Base-by-base conservation (phyloP, 495 filamentous ascomycete species). In the Cercophora samala region DNA sequence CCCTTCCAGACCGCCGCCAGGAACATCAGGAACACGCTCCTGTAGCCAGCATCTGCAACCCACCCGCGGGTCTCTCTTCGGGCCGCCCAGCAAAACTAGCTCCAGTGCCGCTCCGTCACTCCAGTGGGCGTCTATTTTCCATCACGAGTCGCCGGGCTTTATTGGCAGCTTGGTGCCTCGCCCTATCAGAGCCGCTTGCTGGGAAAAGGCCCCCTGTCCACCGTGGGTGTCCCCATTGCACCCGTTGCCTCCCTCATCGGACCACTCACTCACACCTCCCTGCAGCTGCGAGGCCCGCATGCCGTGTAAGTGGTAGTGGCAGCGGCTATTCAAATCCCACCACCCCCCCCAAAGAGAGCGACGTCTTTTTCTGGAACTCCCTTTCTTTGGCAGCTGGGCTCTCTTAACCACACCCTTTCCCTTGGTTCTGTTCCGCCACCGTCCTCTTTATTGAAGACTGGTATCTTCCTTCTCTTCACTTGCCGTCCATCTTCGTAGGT, bases 321-420 rank as follows among this genome's bases (percentile, higher is more conserved):
- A 80, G 80, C 82, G 82, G 77, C 78, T 79, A 79, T 81, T 83
- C 82, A 85, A 84, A 86, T 62, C 26, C 60, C 60, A 83, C 80
- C 80, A 74, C 69, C 73, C 70, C 70, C 37, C 76, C 71, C n/a
- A n/a, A 81, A 80, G 74, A 73, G 70, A 65, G 68, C 69, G 69
- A 72, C 73, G 74, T 70, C 72, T 65, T 67, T 66, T 67, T 66
- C 64, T 72, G 64, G 59, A 64, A 68, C 60, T 67, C 68, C 72
- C 74, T 70, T 78, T 64, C 75, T 77, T 65, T 72, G 78, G 77
- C 77, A 85, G 83, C 84, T 84, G 83, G 83, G 74, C 84, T 86
- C 84, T 80, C 79, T 77, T 75, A 75, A 79, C 77, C 77, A 66
- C 74, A 64, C 60, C 68, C 67, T 73, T 72, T 75, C 72, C 65